Evolutionary conservation across 805 yeast genomes (phyloP), one percentile per base, ranked within the genome.

Genomic region (Yamadazyma philogaea): DNA sequence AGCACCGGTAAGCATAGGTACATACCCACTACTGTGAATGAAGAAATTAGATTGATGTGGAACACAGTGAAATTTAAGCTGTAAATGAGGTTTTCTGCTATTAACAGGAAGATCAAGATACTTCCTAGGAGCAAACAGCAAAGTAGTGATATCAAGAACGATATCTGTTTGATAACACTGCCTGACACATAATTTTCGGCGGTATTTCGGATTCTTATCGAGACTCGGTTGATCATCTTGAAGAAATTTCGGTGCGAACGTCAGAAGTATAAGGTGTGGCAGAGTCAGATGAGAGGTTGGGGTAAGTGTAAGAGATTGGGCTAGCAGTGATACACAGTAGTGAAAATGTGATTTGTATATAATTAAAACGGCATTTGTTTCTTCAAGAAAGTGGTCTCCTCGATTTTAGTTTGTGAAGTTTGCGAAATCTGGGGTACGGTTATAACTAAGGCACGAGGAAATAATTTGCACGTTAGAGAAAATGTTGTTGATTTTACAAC

Each of bases 41-140:
- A 82, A 4, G 95, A 84, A 10, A 91, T 79, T 43, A 80, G 61
- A 63, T 91, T 93, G 59, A 76, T 70, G 39, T 71, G 63, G 40
- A 86, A 68, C 50, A 87, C 87, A 1, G 81, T 62, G 54, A 84
- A 81, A 2, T 78, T 75, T 37, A 84, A 64, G n/a, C 66, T 59
- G 10, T 64, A 57, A 44, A 79, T 81, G 58, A 93, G 78, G 12
- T 82, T 77, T 15, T 84, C 76, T 5, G 96, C 78, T 61, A 83
- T 90, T 31, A 91, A 66, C 7, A 96, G 83, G 58, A 89, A 87
- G 16, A 90, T 72, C 45, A 87, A 72, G 39, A 91, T 84, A 3
- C 95, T 85, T 0, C 96, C 97, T 18, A 88, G 81, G 36, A 83
- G 74, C 2, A 88, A 68, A 61, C 96, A 85, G 40, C 87, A 74